A percentile compares a stretch with the other conserved stretches of the same genome.
Evolutionary conservation across 768 basidiomycete species (phyloP).

Genomic region (Leccinellum albellum): DNA sequence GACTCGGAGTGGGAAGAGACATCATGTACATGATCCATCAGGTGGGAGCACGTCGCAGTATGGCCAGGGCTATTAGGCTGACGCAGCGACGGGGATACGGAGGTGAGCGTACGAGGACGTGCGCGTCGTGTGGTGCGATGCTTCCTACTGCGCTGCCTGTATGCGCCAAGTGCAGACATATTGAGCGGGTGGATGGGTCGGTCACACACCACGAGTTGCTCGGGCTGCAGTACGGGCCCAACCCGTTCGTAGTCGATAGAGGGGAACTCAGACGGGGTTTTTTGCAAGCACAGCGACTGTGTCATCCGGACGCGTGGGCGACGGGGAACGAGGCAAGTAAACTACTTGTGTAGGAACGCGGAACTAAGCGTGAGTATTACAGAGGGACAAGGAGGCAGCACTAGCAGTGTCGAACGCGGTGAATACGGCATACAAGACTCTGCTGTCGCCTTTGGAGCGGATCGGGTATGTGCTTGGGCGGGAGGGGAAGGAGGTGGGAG

Average conservation of each 20-base stretch:
- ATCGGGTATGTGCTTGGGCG: conserved; percentile 76
- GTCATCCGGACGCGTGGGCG: conserved; percentile 88
- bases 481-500: conserved; percentile 55
- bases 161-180: conserved; percentile 68
- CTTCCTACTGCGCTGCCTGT: conserved; percentile 69
- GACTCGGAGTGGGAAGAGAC: not conserved
- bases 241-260: conserved; percentile 69
- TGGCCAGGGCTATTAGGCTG: not conserved
- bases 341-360: conserved; percentile 1
- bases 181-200: conserved; percentile 53
- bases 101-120: conserved; percentile 28
- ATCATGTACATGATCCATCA: conserved; percentile 16
- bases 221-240: conserved; percentile 54
- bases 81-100: conserved; percentile 16
- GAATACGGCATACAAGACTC: conserved; percentile 78
- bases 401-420: conserved; percentile 59
- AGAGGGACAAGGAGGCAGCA: conserved; percentile 25
- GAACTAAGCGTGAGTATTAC: conserved; percentile 8
- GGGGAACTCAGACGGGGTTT: conserved; percentile 60
- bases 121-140: conserved; percentile 59
- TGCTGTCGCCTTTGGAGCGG: conserved; percentile 69
- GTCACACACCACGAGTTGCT: conserved; percentile 68
- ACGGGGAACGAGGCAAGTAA: conserved; percentile 54
- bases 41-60: conserved; percentile 4
- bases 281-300: conserved; percentile 64